Evolutionary conservation across 805 yeast genomes (phyloP).

Genomic region (Nakazawaea wickerhamii): DNA sequence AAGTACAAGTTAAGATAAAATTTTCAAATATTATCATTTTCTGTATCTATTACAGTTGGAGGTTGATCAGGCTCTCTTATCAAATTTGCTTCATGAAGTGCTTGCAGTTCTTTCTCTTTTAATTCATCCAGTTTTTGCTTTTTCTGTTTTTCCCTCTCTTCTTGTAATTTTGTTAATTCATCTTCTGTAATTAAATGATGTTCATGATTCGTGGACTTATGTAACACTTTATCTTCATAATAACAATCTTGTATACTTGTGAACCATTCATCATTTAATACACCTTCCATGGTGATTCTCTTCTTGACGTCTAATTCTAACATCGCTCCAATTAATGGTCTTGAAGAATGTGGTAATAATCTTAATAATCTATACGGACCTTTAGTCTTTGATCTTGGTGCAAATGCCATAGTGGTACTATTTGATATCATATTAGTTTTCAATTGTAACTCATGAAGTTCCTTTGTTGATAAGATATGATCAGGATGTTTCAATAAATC

Average conservation of each 20-base stretch:
- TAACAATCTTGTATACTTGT: conserved; percentile 51
- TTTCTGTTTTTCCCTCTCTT: conserved; percentile 26
- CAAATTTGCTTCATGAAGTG: not conserved
- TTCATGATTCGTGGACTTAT: conserved; percentile 37
- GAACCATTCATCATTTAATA: conserved; percentile 55
- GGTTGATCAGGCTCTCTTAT: not conserved
- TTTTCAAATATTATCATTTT: no score
- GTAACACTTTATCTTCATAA: conserved; percentile 21
- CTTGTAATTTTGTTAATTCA: conserved; percentile 41
- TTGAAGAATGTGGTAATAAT: conserved; percentile 61
- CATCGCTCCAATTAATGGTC: conserved; percentile 61
- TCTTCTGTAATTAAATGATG: conserved; percentile 71
- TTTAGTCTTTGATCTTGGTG: conserved; percentile 35
- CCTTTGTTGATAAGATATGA: conserved; percentile 9
- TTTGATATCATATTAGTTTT: conserved; percentile 11
- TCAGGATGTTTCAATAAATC: conserved; percentile 4
- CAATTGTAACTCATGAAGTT: conserved; percentile 11
- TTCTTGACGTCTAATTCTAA: conserved; percentile 50
- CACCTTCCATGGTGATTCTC: conserved; percentile 55
- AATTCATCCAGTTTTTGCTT: conserved; percentile 16
- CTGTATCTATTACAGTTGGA: no score
- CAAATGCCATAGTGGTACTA: conserved; percentile 18
- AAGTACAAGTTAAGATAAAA: no score
- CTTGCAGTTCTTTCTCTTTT: not conserved
- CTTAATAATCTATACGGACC: conserved; percentile 75